Evolutionary conservation across 2,329 filamentous ascomycete species (phyloP).

Genomic region (Botryotinia narcissicola): DNA sequence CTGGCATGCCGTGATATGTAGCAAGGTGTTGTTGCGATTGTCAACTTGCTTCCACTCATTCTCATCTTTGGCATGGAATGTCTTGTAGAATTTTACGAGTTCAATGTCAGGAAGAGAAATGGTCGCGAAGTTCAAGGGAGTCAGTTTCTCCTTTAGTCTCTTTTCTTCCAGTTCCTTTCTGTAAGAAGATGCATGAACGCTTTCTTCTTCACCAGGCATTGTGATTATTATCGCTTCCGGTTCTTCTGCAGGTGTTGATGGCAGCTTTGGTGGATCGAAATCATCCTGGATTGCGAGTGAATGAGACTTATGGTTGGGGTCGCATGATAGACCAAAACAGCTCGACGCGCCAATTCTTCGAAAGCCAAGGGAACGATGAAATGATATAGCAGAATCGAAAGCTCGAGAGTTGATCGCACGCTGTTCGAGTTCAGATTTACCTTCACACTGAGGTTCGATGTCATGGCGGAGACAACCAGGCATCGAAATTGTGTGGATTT

Average conservation of each 20-base stretch:
- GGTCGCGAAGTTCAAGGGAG: constrained; percentile 19
- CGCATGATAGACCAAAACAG: constrained; percentile 37
- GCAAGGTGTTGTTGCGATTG: constrained; percentile 22
- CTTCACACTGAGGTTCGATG: constrained; percentile 29
- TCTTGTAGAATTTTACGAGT: constrained; percentile 25
- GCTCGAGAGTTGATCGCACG: constrained; percentile 17
- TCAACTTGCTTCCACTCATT: constrained; percentile 25
- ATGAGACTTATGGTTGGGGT: constrained; percentile 33
- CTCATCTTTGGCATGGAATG: neutral
- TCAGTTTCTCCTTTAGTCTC: neutral
- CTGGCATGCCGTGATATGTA: constrained; percentile 26
- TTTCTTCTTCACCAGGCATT: constrained; percentile 19
- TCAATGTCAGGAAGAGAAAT: constrained; percentile 24
- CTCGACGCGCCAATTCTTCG: constrained; percentile 38
- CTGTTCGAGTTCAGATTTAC: constrained; percentile 28
- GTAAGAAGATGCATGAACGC: constrained; percentile 13
- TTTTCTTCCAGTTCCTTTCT: constrained; percentile 23
- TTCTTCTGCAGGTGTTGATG: neutral
- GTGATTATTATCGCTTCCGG: constrained; percentile 18
- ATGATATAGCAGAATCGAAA: constrained; percentile 25
- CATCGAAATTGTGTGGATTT: constrained; percentile 26
- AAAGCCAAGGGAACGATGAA: constrained; percentile 37
- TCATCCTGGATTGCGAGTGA: constrained; percentile 28
- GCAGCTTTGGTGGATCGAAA: constrained; percentile 26
- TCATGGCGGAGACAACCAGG: constrained; percentile 29